A percentile compares a stretch with the other conserved stretches of the same genome.
Evolutionary conservation across 192 early-diverging fungal species (phyloP).

Genomic region (Mortierella antarctica): DNA sequence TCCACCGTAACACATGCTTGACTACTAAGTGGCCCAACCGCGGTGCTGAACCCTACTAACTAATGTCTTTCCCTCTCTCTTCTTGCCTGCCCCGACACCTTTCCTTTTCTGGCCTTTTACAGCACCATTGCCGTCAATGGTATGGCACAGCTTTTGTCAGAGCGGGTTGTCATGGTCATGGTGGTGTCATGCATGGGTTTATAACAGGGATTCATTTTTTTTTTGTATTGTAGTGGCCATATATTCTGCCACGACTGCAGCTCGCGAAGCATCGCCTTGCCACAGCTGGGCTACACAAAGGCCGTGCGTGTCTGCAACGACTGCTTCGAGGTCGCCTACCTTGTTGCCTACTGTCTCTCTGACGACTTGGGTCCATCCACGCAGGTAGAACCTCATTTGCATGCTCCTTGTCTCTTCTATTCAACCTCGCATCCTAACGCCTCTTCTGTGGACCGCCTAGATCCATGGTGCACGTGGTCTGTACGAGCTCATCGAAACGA

Average conservation of each 20-base stretch:
- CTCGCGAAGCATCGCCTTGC: conserved; percentile 60
- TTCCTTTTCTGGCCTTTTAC: neutral
- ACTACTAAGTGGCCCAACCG: too few relatives aligned
- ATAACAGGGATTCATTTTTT: neutral
- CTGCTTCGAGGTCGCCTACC: conserved; percentile 67
- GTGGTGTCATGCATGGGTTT: neutral
- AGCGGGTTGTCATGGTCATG: neutral
- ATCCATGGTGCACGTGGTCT: conserved; percentile 59
- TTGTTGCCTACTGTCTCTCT: conserved; percentile 64
- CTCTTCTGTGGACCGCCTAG: conserved; percentile 5
- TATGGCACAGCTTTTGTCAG: conserved; percentile 13
- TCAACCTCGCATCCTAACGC: neutral
- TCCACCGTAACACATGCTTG: too few relatives aligned
- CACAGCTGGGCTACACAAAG: conserved; percentile 64
- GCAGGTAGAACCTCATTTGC: conserved; percentile 48
- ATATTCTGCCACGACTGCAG: conserved; percentile 69
- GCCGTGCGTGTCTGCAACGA: conserved; percentile 66
- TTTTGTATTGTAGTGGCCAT: conserved; percentile 54
- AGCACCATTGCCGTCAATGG: conserved; percentile 74
- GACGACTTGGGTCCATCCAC: conserved; percentile 64
- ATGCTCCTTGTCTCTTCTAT: neutral
- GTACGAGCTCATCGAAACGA: conserved; percentile 60
- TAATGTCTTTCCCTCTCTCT: conserved; percentile 2
- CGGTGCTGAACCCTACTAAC: neutral
- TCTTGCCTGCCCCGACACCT: neutral